Base-by-base conservation (phyloP, 495 filamentous ascomycete species). In the Aspergillus affinis region DNA sequence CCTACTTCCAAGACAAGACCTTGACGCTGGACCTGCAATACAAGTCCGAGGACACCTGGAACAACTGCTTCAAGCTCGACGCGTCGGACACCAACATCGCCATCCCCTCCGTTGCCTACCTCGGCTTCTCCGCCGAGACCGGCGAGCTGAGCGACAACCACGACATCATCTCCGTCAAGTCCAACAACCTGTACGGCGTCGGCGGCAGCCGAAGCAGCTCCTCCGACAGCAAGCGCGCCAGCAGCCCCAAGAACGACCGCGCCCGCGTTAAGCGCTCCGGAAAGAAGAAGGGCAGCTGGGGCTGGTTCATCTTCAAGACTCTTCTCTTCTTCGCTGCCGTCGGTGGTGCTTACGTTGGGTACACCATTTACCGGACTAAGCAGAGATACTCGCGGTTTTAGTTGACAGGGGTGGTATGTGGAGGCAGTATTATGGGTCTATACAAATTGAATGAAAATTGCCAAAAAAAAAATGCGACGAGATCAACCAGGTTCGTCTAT, bases 61-160 rank as follows among this genome's bases (percentile, higher is more conserved):
- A 85, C 55, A 81, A 89, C 27, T 99, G 95, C 81, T 98, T 98
- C 79, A 86, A 86, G 54, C 75, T 87, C 10, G 72, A 60, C 29
- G 77, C 84, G 45, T 80, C 81, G 8, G 88, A 88, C 48, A 78
- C 76, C 67, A 83, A 87, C 65, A 86, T 92, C 61, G 87, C 88
- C 64, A 88, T 99, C 58, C 95, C 95, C 47, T 85, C 88, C 19
- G 90, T 97, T 36, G 86, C 91, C 20, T 99, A 99, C 77, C 84
- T 99, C 15, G 95, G 95, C 65, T 96, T 99, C 78, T 90, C 85
- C 58, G 92, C 93, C 47, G 92, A 98, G 80, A 97, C 93, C 26
- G 95, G 95, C 65, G 95, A 99, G 77, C 82, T 99, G 64, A 90
- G 84, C 72, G 95, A 99, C 75, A 96, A 97, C 81, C 92, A 96